phyloP scores from a whole-genome alignment of 768 basidiomycete species.

The Phylloporus sp. region DNA sequence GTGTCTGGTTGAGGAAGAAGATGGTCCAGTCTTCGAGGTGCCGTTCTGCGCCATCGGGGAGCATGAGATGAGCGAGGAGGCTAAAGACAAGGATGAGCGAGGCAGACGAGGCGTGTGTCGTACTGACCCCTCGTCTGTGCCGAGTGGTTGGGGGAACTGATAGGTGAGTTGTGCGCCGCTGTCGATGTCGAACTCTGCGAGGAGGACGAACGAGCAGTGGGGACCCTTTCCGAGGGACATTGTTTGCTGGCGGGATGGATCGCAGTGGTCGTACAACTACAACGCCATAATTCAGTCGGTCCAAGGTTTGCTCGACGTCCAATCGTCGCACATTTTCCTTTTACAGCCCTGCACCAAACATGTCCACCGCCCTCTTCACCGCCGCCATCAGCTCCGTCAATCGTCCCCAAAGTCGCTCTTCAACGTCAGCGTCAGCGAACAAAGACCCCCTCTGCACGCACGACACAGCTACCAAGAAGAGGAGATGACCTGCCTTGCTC shows the following conservation, averaged over 20 bases:
- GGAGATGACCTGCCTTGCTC: conserved; percentile 35
- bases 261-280: not conserved
- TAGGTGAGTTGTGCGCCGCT: conserved; percentile 90
- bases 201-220: conserved; percentile 87
- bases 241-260: conserved; percentile 6
- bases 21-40: conserved; percentile 97
- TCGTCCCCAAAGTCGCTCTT: conserved; percentile 22
- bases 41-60: conserved; percentile 95
- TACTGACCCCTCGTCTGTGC: conserved; percentile 89
- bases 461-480: conserved; percentile 21
- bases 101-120: too few relatives aligned
- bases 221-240: conserved; percentile 59
- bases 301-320: conserved; percentile 8
- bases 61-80: conserved; percentile 93
- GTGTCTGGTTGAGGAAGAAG: conserved; percentile 95
- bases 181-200: conserved; percentile 99
- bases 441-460: not conserved
- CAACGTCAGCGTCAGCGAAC: conserved; percentile 14
- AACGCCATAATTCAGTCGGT: conserved; percentile 6
- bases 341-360: conserved; percentile 21
- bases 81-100: conserved; percentile 42
- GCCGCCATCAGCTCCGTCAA: conserved; percentile 25
- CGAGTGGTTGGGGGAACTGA: conserved; percentile 93
- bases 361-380: conserved; percentile 24
- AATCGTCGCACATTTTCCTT: conserved; percentile 24